Percentiles rank a stretch among this genome's conserved stretches.
These are phyloP conservation scores for Hansenula lynferdii DNA, from an alignment of 1,139 yeast species.

Conservation along the genomic window DNA sequence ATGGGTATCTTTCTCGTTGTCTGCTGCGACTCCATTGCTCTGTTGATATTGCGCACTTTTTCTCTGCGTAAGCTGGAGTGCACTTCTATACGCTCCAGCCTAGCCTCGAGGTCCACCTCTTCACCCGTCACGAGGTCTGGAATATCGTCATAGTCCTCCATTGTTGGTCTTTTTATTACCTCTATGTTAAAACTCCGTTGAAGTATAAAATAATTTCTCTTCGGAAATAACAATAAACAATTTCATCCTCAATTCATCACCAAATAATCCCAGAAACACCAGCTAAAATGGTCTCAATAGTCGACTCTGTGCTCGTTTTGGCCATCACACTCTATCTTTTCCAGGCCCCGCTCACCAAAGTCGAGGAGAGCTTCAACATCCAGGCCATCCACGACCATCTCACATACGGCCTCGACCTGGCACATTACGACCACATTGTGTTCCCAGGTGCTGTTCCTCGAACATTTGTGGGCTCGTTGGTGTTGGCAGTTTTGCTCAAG, in stretches of 20 bases:
- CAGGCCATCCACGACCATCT: conserved; percentile 88
- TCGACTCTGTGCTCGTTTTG: conserved; percentile 22
- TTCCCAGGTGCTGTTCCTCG: conserved; percentile 93
- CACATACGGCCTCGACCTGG: conserved; percentile 50
- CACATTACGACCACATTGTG: conserved; percentile 62
- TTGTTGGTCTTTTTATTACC: background rate
- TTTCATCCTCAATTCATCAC: background rate
- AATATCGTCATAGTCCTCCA: conserved; percentile 12
- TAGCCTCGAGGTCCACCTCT: conserved; percentile 15
- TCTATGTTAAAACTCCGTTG: background rate
- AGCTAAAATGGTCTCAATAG: conserved; percentile 9
- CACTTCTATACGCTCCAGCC: conserved; percentile 13
- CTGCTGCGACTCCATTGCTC: conserved; percentile 6
- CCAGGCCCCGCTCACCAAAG: conserved; percentile 80
- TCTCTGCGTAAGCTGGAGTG: conserved; percentile 11
- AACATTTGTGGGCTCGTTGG: conserved; percentile 72
- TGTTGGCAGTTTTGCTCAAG: conserved; percentile 41
- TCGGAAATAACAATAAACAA: background rate
- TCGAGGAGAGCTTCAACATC: conserved; percentile 88
- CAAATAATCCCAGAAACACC: background rate
- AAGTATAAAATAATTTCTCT: too few relatives aligned
- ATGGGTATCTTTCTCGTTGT: conserved; percentile 66
- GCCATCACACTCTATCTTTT: conserved; percentile 41
- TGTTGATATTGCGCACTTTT: conserved; percentile 13
- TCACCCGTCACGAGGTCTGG: conserved; percentile 24